These are phyloP conservation scores for Coemansia sp. DNA, from an alignment of 371 early-diverging fungal genomes.

Conservation along the genomic window DNA sequence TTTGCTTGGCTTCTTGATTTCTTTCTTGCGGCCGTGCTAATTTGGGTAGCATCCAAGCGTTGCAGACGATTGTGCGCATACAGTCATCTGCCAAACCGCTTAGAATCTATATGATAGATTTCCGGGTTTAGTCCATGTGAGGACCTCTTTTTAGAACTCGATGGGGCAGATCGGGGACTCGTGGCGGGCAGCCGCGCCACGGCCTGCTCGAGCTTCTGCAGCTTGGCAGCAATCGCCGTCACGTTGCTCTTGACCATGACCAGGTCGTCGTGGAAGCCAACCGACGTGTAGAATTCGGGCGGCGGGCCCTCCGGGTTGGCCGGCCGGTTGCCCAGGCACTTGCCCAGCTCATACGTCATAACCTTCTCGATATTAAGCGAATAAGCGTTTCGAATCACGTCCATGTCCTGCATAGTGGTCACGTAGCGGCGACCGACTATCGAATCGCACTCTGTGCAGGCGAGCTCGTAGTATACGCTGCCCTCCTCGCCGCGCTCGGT, in stretches of 20 bases:
- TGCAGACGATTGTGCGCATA: background rate
- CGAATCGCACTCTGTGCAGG: constrained; percentile 34
- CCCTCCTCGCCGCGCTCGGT: constrained; percentile 32
- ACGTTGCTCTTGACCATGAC: constrained; percentile 42
- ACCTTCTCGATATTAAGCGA: constrained; percentile 37
- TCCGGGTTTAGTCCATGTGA: constrained; percentile 34
- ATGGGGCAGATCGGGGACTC: constrained; percentile 29
- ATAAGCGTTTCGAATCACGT: constrained; percentile 26
- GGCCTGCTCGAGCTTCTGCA: constrained; percentile 38
- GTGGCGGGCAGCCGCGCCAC: constrained; percentile 17
- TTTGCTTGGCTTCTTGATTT: constrained; percentile 6
- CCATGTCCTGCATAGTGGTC: constrained; percentile 36
- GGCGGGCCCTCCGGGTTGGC: constrained; percentile 16
- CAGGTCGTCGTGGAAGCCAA: constrained; percentile 31
- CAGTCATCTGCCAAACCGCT: constrained; percentile 24
- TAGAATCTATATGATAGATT: constrained; percentile 31
- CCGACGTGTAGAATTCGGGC: constrained; percentile 42
- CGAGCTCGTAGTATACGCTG: constrained; percentile 37
- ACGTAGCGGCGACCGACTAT: constrained; percentile 34
- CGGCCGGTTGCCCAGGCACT: constrained; percentile 24
- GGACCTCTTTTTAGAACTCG: constrained; percentile 20
- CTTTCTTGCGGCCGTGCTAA: background rate
- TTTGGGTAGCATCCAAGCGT: background rate
- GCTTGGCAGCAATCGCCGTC: constrained; percentile 36
- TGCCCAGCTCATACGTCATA: constrained; percentile 46